Percentiles rank a stretch among this genome's conserved stretches.
These are phyloP conservation scores for Psidium friedrichsthalianum DNA, from an alignment of 345 rosid genomes.

Conservation along the genomic window DNA sequence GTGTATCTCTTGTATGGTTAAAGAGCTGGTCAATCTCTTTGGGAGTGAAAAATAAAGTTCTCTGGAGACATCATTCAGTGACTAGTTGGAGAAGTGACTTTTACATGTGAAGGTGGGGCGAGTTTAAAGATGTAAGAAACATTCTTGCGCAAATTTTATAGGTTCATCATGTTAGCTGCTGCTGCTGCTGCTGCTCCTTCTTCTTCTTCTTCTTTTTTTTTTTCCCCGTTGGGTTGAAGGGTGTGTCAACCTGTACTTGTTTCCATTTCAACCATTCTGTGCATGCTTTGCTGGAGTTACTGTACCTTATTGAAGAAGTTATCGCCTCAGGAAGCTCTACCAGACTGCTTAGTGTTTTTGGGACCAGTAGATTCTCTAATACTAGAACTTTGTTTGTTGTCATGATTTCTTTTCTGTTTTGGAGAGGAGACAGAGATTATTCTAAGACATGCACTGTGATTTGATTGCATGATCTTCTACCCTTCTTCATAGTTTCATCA, in stretches of 20 bases:
- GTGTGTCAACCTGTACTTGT: not conserved
- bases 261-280: not conserved
- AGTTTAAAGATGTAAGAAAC: not conserved
- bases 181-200: not conserved
- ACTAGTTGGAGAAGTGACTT: not conserved
- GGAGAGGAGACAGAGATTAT: not conserved
- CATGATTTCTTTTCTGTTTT: not conserved
- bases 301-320: not conserved
- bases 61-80: not conserved
- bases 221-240: too few species aligned
- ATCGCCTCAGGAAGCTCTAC: not conserved
- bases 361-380: not conserved
- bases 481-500: not conserved
- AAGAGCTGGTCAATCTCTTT: not conserved
- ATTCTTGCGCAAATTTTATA: not conserved
- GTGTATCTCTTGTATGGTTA: not conserved
- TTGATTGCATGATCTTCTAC: not conserved
- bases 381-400: not conserved
- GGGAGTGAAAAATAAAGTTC: not conserved
- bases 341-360: not conserved
- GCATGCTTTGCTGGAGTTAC: not conserved
- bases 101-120: not conserved
- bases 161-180: not conserved
- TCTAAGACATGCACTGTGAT: not conserved
- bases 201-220: not conserved